Base-by-base conservation (phyloP, 2,329 filamentous ascomycete species). In the Metarhizium brunneum region DNA sequence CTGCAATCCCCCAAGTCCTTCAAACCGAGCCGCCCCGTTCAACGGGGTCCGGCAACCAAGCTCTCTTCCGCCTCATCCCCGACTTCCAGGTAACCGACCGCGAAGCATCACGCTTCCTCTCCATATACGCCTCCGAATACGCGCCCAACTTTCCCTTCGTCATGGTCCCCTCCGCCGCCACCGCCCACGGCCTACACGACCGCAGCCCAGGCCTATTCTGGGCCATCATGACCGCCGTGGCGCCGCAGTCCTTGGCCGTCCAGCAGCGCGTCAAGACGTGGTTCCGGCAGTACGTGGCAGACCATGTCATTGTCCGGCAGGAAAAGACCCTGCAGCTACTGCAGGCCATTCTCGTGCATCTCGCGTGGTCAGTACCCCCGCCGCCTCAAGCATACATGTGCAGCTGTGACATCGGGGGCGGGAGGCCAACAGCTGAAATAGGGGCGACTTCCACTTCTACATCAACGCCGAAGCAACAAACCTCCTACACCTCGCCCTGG, bases 371-470 rank as follows among this genome's bases (percentile, higher is more conserved):
- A 75, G 73, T 11, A 20, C 29, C 7, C 20, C 29, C 35, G 13
- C 35, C 35, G 8, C 35, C 35, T 36, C 35, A 8, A 10, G 35
- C 20, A 25, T 25, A 3, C 20, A 25, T 25, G 20, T 25, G 3
- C 20, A 25, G 20, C 20, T 25, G 20, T 25, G 20, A 25, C 20
- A 25, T 25, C 20, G 20, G 20, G 20, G 20, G 20, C 18, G 35
- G 7, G 4, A 2, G 7, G 35, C 7, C 8, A 10, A 13, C 35
- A 10, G 35, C 35, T 13, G 35, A 36, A 36, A 16, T 18, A 43
- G 71, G 71, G 69, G 68, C 36, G 72, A 76, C 51, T 66, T 70
- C 42, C 68, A 73, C 50, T 69, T 69, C 47, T 72, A 71, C 47
- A 57, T 70, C 11, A 71, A 73, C 1, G 61, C 64, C 2, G 67